These are phyloP conservation scores for Salvia hispanica DNA, from an alignment of 257 asterid genomes.

Conservation along the genomic window DNA sequence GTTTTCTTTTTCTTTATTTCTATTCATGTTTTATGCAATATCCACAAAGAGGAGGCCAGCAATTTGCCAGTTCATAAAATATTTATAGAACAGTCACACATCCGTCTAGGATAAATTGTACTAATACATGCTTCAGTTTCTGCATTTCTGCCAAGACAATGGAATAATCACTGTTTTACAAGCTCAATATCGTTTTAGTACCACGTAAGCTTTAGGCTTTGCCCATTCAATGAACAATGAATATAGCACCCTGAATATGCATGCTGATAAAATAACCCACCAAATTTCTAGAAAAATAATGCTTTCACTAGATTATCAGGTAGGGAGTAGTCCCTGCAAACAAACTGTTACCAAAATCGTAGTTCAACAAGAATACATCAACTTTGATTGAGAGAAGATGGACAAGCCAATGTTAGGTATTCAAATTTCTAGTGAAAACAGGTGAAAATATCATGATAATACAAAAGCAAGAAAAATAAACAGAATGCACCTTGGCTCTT, in stretches of 20 bases:
- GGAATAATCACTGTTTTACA: conserved; percentile 14
- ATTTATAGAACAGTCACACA: conserved; percentile 23
- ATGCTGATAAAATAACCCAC: not conserved
- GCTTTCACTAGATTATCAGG: not conserved
- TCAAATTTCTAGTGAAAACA: not conserved
- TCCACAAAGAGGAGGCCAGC: conserved; percentile 32
- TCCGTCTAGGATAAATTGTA: conserved; percentile 23
- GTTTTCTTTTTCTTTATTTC: conserved; percentile 19
- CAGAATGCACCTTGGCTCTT: conserved; percentile 14
- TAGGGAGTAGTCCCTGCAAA: conserved; percentile 11
- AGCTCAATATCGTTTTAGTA: not conserved
- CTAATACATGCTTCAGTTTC: conserved; percentile 12
- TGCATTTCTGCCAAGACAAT: conserved; percentile 18
- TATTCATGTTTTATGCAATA: conserved; percentile 28
- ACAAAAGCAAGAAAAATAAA: not conserved
- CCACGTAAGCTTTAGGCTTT: not conserved
- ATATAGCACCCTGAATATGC: not conserved
- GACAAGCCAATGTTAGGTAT: not conserved
- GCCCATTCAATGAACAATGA: not conserved
- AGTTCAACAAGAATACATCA: conserved; percentile 16
- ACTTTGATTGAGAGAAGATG: not conserved
- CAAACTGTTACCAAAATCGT: not conserved
- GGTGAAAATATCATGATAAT: not conserved
- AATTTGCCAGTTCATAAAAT: conserved; percentile 27
- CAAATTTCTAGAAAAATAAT: not conserved